Evolutionary conservation across 352 stramenopile genomes (phyloP), one percentile per base, ranked within the genome.

Genomic region (Globisporangium emineosum): DNA sequence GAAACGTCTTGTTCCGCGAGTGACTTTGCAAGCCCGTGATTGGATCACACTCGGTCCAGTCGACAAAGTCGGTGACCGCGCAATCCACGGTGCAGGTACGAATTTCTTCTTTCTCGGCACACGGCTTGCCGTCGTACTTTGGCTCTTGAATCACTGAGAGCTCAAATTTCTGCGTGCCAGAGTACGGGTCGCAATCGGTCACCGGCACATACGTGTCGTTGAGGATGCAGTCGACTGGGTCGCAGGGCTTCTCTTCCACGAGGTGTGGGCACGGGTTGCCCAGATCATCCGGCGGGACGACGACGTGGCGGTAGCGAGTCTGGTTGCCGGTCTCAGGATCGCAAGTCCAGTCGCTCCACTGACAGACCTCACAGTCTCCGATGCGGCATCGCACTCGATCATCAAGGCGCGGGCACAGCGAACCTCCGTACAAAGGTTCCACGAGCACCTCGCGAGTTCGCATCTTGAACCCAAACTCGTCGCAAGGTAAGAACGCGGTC

Each of bases 161-260:
- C 10, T 62, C 66, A 25, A 77, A 71, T 3, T 57, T 77, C 60
- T 82, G 79, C 21, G 30, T 60, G 1, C 70, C 68, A 3, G 70
- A 73, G 0, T 8, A 40, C 1, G 53, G 50, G 59, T 80, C 13
- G 64, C 37, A 27, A 64, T 68, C 57, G 52, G 72, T 2, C 40
- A 47, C 1, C 51, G 61, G 60, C 60, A 81, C 75, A 70, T 88
- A 35, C 35, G 67, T 84, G 13, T 65, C 64, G 23, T 68, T 65
- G 49, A 82, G 65, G 9, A 77, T 65, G 53, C 80, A 89, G 60
- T 88, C 67, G 40, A 87, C 62, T 19, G 55, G 29, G n/a, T 77
- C 64, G 9, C 78, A 86, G 13, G 53, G 42, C 5, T 63, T 69
- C 0, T 57, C 52, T 50, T 88, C 70, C 1, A 53, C 64, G 12